Base-by-base conservation (phyloP, 352 stramenopile genomes). In the Globisporangium rhizosaccharum region DNA sequence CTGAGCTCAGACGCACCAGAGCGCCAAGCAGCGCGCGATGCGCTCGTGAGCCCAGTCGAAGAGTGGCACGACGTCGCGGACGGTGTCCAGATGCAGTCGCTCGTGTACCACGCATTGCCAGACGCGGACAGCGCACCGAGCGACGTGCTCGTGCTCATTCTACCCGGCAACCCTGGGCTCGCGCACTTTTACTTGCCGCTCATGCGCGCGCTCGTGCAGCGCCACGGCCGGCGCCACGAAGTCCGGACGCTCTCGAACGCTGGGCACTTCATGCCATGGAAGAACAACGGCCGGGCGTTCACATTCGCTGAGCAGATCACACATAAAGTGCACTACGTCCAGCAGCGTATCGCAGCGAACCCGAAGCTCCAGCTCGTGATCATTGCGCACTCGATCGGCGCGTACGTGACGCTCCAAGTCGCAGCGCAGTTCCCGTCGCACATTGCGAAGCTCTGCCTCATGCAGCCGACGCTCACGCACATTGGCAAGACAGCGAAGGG, bases 381-480 rank as follows among this genome's bases (percentile, higher is more conserved):
- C 28, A 75, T 88, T 56, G 76, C 73, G 28, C 82, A 91, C 59
- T 91, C 79, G 7, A 89, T 91, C 44, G 82, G 82, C 30, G 64
- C 66, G 36, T 82, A 76, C 57, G 64, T 91, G 7, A 61, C 68
- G 17, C 66, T 91, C 37, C 62, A 87, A 28, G 69, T 91, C 50
- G 71, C 80, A 5, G 53, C 66, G 50, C 60, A 64, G 33, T 91
- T 82, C 63, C 79, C 76, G 18, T 54, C 79, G 45, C 73, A 75
- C 26, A 67, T 89, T 45, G 70, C 62, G 46, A 86, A 77, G 68
- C 47, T 88, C 14, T 80, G 88, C 53, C 56, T 89, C 23, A 87
- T 91, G 75, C 79, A 89, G 57, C 82, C 82, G 2, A 81, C 77
- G 15, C 76, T 91, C 59, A 76, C 76, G 68, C 73, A 85, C 66